A percentile compares a stretch with the other conserved stretches of the same genome.
Evolutionary conservation across 495 filamentous ascomycete genomes (phyloP).

Genomic region (Aspergillus diversus): DNA sequence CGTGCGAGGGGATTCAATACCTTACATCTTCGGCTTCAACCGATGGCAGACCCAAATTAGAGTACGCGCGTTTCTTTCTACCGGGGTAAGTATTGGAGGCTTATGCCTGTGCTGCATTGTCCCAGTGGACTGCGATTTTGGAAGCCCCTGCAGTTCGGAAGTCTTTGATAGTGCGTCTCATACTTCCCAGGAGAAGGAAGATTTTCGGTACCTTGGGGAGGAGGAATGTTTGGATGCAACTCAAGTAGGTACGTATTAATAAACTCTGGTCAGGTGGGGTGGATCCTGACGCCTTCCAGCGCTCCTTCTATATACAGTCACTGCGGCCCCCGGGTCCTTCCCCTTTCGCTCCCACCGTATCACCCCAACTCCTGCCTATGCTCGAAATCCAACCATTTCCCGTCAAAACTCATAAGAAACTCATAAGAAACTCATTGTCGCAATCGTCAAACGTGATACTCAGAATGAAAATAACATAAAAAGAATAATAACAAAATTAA

Average conservation of each 20-base stretch:
- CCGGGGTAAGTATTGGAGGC: not conserved
- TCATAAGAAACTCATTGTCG: not conserved
- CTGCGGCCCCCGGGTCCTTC: not conserved
- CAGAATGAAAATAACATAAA: too few species aligned
- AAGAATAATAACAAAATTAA: constrained; percentile 1
- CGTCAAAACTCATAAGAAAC: too few species aligned
- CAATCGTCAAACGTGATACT: constrained; percentile 1
- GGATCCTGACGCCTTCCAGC: not conserved
- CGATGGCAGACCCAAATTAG: not conserved
- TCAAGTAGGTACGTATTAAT: not conserved
- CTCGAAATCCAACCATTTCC: too few species aligned
- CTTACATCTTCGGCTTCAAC: not conserved
- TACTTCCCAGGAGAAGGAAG: not conserved
- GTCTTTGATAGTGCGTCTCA: not conserved
- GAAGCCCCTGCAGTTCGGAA: not conserved
- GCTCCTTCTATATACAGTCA: constrained; percentile 1
- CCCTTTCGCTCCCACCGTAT: not conserved
- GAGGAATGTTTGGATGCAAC: not conserved
- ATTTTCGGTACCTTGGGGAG: not conserved
- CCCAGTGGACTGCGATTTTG: not conserved
- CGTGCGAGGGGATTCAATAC: not conserved
- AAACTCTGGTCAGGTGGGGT: constrained; percentile 1
- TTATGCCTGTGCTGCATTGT: not conserved
- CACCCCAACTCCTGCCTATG: not conserved
- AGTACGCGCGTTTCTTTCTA: not conserved